phyloP scores from a whole-genome alignment of 1,284 basidiomycete species.

The Laetiporus sulphureus region DNA sequence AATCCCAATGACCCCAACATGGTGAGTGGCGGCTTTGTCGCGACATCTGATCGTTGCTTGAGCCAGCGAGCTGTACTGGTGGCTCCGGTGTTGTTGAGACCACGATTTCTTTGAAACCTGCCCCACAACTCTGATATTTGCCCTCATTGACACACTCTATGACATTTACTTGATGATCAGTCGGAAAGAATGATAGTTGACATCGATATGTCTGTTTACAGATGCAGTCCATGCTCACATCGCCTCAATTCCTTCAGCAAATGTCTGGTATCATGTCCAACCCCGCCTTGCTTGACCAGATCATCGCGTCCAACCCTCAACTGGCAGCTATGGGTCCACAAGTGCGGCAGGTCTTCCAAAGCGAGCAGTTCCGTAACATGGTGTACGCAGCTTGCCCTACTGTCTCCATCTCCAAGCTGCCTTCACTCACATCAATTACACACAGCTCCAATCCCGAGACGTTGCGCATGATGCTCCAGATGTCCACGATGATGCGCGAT shows the following conservation, averaged over 20 bases:
- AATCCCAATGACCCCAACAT: conserved; percentile 89
- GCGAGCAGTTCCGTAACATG: conserved; percentile 77
- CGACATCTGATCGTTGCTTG: no score
- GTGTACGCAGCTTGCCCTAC: conserved; percentile 43
- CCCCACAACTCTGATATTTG: no score
- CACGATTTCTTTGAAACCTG: no score
- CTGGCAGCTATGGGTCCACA: conserved; percentile 75
- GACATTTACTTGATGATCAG: no score
- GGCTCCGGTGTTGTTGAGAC: no score
- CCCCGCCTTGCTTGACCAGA: conserved; percentile 64
- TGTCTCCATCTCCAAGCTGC: background rate
- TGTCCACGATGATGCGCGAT: conserved; percentile 57
- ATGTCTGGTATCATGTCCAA: conserved; percentile 24
- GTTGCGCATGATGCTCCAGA: conserved; percentile 78
- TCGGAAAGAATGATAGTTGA: no score
- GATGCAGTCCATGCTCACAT: conserved; percentile 81
- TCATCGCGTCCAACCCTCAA: conserved; percentile 79
- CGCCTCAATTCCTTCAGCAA: conserved; percentile 34
- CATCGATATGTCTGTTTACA: conserved; percentile 31
- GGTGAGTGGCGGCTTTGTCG: conserved; percentile 35
- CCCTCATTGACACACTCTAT: no score
- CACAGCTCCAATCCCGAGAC: conserved; percentile 69
- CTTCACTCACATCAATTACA: background rate
- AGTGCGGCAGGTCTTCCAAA: conserved; percentile 74
- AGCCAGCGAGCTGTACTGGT: no score